phyloP scores from a whole-genome alignment of 208 protist species.

The Acanthamoeba castellanii region DNA sequence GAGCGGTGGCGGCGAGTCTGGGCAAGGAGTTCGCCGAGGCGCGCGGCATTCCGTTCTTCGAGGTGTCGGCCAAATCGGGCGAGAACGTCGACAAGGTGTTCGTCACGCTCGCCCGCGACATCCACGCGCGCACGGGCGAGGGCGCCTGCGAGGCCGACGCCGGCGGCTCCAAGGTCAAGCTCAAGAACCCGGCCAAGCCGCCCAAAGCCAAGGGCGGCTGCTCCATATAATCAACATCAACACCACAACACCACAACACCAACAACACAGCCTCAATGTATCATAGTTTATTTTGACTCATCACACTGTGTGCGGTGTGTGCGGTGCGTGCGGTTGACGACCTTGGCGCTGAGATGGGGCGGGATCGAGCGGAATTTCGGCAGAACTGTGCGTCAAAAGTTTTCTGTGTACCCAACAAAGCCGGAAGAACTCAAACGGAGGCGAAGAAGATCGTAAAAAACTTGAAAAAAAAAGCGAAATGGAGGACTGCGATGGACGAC shows the following conservation, averaged over 20 bases:
- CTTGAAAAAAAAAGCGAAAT: neutral
- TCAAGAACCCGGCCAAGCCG: neutral
- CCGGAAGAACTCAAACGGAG: too few relatives aligned
- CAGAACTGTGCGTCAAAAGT: neutral
- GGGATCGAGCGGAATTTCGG: neutral
- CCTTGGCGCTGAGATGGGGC: neutral
- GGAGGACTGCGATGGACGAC: neutral
- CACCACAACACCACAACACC: too few relatives aligned
- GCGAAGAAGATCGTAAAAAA: neutral
- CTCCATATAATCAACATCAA: neutral
- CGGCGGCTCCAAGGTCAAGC: neutral
- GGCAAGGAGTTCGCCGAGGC: slow-evolving; percentile 26
- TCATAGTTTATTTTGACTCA: too few relatives aligned
- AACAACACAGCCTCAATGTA: too few relatives aligned
- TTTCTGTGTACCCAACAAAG: too few relatives aligned
- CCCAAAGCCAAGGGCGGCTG: neutral
- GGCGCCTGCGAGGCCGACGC: neutral
- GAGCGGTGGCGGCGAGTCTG: slow-evolving; percentile 4
- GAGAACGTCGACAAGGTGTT: slow-evolving; percentile 56
- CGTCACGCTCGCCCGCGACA: neutral
- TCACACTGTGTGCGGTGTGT: too few relatives aligned
- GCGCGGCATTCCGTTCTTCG: slow-evolving; percentile 33
- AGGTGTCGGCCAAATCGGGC: slow-evolving; percentile 50
- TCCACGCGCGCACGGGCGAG: neutral
- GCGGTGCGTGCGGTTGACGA: too few relatives aligned